Conservation (phyloP, 139 green algal species). For the Nannochloris sp. region DNA sequence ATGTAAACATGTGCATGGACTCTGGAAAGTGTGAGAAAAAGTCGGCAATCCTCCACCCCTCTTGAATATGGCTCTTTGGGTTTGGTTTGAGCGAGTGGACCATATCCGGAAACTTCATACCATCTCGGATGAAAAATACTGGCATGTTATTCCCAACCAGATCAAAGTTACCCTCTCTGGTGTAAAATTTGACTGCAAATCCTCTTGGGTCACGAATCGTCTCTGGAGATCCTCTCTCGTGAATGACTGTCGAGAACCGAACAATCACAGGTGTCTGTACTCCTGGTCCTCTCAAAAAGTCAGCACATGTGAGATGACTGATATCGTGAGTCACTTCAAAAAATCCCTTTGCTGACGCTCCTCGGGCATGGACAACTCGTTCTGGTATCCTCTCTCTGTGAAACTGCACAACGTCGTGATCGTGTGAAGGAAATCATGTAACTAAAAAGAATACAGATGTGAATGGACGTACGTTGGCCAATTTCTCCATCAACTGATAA, state of each 20-base stretch:
- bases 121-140: slow-evolving; percentile 81
- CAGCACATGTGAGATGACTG: slow-evolving; percentile 85
- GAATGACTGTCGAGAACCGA: slow-evolving; percentile 87
- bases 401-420: slow-evolving; percentile 42
- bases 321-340: slow-evolving; percentile 97
- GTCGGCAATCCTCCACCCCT: slow-evolving; percentile 91
- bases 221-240: slow-evolving; percentile 77
- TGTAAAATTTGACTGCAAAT: slow-evolving; percentile 98
- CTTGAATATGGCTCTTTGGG: slow-evolving; percentile 91
- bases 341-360: slow-evolving; percentile 89
- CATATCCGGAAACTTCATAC: slow-evolving; percentile 97
- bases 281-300: slow-evolving; percentile 85
- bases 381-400: slow-evolving; percentile 92
- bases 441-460: too few relatives aligned
- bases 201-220: slow-evolving; percentile 86
- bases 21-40: slow-evolving; percentile 94
- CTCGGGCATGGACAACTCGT: slow-evolving; percentile 90
- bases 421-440: too few relatives aligned
- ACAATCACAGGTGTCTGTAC: slow-evolving; percentile 91
- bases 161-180: slow-evolving; percentile 87
- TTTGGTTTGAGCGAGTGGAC: slow-evolving; percentile 96
- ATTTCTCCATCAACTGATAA: slow-evolving; percentile 92
- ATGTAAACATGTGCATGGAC: slow-evolving; percentile 90
- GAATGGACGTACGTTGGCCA: slow-evolving; percentile 52
- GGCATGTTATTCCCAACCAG: slow-evolving; percentile 89